Percentiles rank a stretch among this genome's conserved stretches.
These are phyloP conservation scores for Dactylellina leptospora DNA, from an alignment of 2,329 filamentous ascomycete genomes.

Conservation along the genomic window DNA sequence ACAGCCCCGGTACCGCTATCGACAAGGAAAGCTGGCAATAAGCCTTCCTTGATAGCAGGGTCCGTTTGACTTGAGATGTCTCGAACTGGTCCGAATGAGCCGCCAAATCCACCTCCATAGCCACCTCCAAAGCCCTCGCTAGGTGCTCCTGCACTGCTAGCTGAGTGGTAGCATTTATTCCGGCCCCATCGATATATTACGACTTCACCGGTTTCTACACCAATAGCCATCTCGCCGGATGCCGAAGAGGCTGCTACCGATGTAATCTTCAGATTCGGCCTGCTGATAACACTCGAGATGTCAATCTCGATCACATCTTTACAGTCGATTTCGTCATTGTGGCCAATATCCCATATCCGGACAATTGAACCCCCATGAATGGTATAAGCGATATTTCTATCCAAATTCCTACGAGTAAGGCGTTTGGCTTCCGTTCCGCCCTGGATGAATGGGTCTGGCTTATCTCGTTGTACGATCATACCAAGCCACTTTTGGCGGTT, in stretches of 20 bases:
- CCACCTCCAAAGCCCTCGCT: background rate
- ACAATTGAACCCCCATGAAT: constrained; percentile 91
- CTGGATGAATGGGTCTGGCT: constrained; percentile 76
- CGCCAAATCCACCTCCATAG: background rate
- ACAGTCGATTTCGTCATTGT: constrained; percentile 94
- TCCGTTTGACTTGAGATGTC: constrained; percentile 55
- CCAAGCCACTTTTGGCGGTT: constrained; percentile 86
- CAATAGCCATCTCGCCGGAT: constrained; percentile 85
- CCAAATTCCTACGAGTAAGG: constrained; percentile 78
- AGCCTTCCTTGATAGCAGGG: constrained; percentile 75
- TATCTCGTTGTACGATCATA: constrained; percentile 82
- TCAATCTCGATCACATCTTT: constrained; percentile 82
- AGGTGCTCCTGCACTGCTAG: constrained; percentile 11
- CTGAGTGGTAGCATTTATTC: constrained; percentile 69
- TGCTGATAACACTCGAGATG: constrained; percentile 80
- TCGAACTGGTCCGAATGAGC: constrained; percentile 22
- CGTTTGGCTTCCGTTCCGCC: constrained; percentile 79
- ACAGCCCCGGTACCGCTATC: constrained; percentile 84
- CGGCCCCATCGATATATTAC: constrained; percentile 85
- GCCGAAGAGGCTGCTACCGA: constrained; percentile 61
- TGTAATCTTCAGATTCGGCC: constrained; percentile 76
- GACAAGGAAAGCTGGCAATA: constrained; percentile 81
- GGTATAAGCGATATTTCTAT: constrained; percentile 78
- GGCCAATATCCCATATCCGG: constrained; percentile 90
- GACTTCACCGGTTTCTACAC: constrained; percentile 82